Base-by-base conservation (phyloP, 495 filamentous ascomycete species). In the Daldinia concentrica region DNA sequence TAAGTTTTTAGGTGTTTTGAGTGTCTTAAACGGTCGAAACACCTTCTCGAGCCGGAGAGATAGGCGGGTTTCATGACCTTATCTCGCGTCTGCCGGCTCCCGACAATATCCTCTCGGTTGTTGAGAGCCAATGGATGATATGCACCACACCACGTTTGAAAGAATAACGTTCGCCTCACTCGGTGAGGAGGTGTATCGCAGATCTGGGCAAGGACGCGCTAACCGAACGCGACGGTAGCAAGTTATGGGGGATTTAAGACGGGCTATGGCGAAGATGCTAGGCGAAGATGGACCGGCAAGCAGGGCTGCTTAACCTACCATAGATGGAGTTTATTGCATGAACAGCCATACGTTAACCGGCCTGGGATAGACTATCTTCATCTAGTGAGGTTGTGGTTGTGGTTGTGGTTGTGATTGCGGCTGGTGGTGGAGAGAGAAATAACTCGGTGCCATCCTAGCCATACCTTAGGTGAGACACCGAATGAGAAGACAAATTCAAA, bases 361-460 rank as follows among this genome's bases (percentile, higher is more conserved):
- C 32, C 65, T 52, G 57, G 57, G 65, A 60, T 65, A 64, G 37
- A 51, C 12, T 30, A 17, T 54, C 41, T 15, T 62, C 41, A 36
- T 24, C 50, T 48, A 58, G 69, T 69, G 59, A 39, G 55, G 50
- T 55, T n/a, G 50, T 58, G 62, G 57, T 62, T 24, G 9, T 34
- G 32, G 32, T 34, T 32, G 4, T 32, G 29, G 6, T 32, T 9
- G 61, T 12, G 39, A 56, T n/a, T 66, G 71, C 66, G 71, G 71
- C 66, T 73, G 51, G 66, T 73, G 71, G 61, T 66, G 71, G 54
- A 57, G 71, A 32, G 56, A 37, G 29, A 45, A 59, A 69, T 30
- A 50, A 58, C 32, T 59, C 22, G 30, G 26, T 43, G 48, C 48
- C 50, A 52, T 60, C 60, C 39, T 30, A 61, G 63, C 43, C 22